Evolutionary conservation across 352 stramenopile species (phyloP), one percentile per base, ranked within the genome.

Genomic region (Phytopythium montanum): DNA sequence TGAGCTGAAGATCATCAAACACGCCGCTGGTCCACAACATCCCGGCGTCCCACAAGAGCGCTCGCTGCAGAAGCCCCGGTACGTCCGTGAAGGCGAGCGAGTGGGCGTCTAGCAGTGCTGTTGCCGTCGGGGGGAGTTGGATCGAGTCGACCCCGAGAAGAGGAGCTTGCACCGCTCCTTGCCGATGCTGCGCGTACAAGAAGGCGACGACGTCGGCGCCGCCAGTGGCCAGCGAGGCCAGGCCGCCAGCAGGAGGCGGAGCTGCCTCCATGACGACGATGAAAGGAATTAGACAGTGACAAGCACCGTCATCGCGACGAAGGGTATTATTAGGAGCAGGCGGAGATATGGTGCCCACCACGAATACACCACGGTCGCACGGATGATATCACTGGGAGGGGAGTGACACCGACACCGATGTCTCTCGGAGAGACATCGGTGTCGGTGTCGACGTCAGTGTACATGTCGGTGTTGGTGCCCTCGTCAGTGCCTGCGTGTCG

Each of bases 11-110:
- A 31, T 18, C 36, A 14, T 31, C n/a, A 21, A 16, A 19, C 13
- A 5, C 33, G 4, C 33, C 51, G 19, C 10, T 56, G 8, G 51
- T n/a, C 3, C n/a, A 12, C 7, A 56, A 33, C n/a, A 42, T 31
- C n/a, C 51, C 33, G 6, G 51, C 45, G 14, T 56, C 51, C 51
- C 51, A 56, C 13, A 56, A 9, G 9, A 56, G n/a, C n/a, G 51
- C 31, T 16, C 51, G 51, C n/a, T 56, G 51, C 2, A 56, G 8
- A 3, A 56, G 51, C 0, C 51, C 51, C 7, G 51, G 33, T 5
- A 34, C 21, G n/a, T 56, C 19, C 2, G 13, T 19, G 31, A 56
- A 46, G 33, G 9, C 1, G 21, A 56, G 12, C 23, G 33, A 21
- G n/a, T 29, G 25, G 14, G 51, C 21, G 2, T 34, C 33, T 1